Evolutionary conservation across 2,329 filamentous ascomycete genomes (phyloP).

Genomic region (Aureobasidium sp.): DNA sequence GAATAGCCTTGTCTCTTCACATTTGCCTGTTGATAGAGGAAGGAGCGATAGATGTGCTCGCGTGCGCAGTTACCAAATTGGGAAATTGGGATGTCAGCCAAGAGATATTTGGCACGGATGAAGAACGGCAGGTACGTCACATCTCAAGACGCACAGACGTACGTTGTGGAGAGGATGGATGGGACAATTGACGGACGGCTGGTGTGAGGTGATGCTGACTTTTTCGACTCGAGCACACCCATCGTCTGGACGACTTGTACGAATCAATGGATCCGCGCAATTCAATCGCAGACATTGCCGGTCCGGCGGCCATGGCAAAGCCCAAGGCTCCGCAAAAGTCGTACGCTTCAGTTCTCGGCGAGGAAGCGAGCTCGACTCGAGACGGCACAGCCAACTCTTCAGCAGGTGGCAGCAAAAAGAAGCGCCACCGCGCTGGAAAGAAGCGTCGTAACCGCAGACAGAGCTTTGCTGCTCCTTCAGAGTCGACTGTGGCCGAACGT

Average conservation of each 20-base stretch:
- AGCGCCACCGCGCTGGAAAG: slow-evolving; percentile 68
- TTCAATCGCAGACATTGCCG: slow-evolving; percentile 3
- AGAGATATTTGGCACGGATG: not conserved
- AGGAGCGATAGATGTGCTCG: not conserved
- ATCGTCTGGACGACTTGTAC: not conserved
- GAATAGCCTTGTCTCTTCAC: too few relatives aligned
- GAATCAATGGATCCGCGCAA: slow-evolving; percentile 9
- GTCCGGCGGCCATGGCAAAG: slow-evolving; percentile 5
- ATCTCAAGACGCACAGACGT: not conserved
- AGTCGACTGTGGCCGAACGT: slow-evolving; percentile 43
- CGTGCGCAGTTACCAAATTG: not conserved
- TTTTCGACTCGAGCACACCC: not conserved
- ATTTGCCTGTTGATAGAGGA: too few relatives aligned
- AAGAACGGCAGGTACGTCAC: not conserved
- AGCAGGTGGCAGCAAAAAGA: slow-evolving; percentile 46
- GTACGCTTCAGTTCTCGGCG: not conserved
- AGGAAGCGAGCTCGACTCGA: not conserved
- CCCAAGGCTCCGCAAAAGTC: not conserved
- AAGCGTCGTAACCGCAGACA: slow-evolving; percentile 70
- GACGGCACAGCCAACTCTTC: not conserved
- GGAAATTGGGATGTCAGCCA: not conserved
- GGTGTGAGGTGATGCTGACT: not conserved
- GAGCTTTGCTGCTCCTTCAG: slow-evolving; percentile 66
- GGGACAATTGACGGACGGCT: not conserved
- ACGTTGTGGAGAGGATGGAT: not conserved